Evolutionary conservation across 192 early-diverging fungal genomes (phyloP).

Genomic region (Thoreauomyces humboldtii): DNA sequence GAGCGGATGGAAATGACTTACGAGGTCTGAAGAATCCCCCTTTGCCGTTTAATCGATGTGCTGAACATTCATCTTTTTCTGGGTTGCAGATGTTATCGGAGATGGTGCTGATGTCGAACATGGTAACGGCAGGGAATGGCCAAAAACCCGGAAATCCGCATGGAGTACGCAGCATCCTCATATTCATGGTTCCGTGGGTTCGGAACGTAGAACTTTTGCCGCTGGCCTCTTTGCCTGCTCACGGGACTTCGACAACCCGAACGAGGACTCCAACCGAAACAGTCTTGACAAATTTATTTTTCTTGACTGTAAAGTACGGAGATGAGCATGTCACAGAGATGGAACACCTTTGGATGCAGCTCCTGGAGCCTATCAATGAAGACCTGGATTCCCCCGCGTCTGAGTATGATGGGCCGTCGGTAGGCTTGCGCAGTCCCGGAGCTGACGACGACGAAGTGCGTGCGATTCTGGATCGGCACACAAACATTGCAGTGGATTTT

Average conservation of each 20-base stretch:
- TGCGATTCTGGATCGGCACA: slow-evolving; percentile 21
- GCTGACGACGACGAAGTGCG: background rate
- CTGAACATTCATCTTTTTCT: background rate
- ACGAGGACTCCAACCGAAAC: slow-evolving; percentile 30
- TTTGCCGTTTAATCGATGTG: background rate
- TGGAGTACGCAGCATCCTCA: slow-evolving; percentile 67
- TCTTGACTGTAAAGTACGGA: slow-evolving; percentile 77
- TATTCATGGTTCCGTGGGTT: slow-evolving; percentile 78
- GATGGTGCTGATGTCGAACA: slow-evolving; percentile 67
- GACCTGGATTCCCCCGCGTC: background rate
- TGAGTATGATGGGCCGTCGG: background rate
- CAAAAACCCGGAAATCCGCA: slow-evolving; percentile 31
- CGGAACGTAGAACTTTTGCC: slow-evolving; percentile 64
- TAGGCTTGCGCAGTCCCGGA: background rate
- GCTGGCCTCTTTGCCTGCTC: slow-evolving; percentile 1
- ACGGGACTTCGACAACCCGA: background rate
- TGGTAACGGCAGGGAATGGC: slow-evolving; percentile 19
- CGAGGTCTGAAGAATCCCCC: slow-evolving; percentile 34
- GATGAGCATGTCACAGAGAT: slow-evolving; percentile 75
- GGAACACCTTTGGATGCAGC: slow-evolving; percentile 72
- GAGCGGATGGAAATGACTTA: slow-evolving; percentile 63
- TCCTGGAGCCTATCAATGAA: slow-evolving; percentile 38
- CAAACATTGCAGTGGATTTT: slow-evolving; percentile 61
- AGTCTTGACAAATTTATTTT: slow-evolving; percentile 75
- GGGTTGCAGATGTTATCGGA: slow-evolving; percentile 64